phyloP scores from a whole-genome alignment of 371 early-diverging fungal genomes.

The Funneliformis caledonium region DNA sequence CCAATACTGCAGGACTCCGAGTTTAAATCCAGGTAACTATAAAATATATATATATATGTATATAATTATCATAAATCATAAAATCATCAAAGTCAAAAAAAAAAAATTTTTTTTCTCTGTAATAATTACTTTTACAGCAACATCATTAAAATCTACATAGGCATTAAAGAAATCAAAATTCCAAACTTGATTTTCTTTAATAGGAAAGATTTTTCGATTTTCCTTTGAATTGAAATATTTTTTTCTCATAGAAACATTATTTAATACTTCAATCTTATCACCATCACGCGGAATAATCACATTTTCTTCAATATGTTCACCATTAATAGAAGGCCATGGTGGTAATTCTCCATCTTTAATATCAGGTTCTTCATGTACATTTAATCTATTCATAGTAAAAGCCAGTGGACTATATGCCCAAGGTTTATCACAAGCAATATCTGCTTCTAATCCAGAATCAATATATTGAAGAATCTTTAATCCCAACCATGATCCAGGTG shows the following conservation, averaged over 20 bases:
- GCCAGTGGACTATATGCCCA: constrained; percentile 77
- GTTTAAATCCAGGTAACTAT: constrained; percentile 64
- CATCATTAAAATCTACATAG: constrained; percentile 63
- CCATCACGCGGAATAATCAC: constrained; percentile 31
- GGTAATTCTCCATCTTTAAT: constrained; percentile 41
- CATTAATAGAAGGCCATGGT: constrained; percentile 51
- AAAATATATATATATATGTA: not conserved
- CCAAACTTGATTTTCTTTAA: constrained; percentile 60
- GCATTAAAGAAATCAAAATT: constrained; percentile 73
- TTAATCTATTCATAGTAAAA: constrained; percentile 73
- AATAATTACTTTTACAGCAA: constrained; percentile 44
- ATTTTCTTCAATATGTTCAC: constrained; percentile 53
- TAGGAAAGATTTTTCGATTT: constrained; percentile 49
- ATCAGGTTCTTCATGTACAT: constrained; percentile 38
- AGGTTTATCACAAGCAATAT: constrained; percentile 74
- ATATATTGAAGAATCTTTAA: constrained; percentile 76
- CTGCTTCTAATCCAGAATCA: constrained; percentile 79
- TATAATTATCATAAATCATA: not conserved
- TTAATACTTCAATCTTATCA: not conserved
- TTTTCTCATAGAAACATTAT: not conserved
- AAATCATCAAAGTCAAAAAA: not conserved
- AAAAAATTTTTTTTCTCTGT: no score
- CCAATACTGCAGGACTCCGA: constrained; percentile 65
- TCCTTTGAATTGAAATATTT: constrained; percentile 21
- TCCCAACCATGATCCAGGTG: constrained; percentile 74